Conservation (phyloP, 805 yeast genomes). For the Wickerhamomyces chaumierensis region DNA sequence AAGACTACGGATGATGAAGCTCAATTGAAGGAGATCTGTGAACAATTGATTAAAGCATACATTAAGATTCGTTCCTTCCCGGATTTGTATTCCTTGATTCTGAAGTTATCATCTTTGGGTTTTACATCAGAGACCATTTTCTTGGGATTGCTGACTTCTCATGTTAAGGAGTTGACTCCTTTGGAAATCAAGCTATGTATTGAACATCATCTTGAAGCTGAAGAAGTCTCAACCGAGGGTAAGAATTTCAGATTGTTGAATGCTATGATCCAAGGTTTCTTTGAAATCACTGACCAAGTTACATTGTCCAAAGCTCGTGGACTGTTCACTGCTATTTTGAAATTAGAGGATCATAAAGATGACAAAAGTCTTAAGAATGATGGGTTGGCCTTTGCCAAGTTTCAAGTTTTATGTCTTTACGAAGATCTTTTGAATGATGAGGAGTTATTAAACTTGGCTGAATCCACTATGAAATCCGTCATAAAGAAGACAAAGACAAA, state of each 20-base stretch:
- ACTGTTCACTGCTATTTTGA: constrained; percentile 12
- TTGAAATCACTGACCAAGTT: constrained; percentile 20
- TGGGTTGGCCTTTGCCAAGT: constrained; percentile 35
- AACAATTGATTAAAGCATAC: neutral
- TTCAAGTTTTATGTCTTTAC: constrained; percentile 36
- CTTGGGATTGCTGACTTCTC: neutral
- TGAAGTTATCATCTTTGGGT: no score
- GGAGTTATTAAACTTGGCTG: constrained; percentile 5
- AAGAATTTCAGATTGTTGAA: constrained; percentile 16
- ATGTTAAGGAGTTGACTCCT: constrained; percentile 28
- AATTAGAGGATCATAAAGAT: constrained; percentile 15
- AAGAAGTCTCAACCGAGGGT: constrained; percentile 1
- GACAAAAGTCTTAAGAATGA: constrained; percentile 4
- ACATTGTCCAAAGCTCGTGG: constrained; percentile 12
- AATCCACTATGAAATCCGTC: no score
- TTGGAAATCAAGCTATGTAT: constrained; percentile 28
- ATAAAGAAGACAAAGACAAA: neutral
- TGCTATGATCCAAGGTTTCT: constrained; percentile 31
- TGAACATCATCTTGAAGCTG: constrained; percentile 12
- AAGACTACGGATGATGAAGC: no score
- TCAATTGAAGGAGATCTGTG: no score
- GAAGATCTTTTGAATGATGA: constrained; percentile 24
- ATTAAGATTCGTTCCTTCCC: neutral
- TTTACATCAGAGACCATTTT: neutral
- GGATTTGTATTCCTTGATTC: neutral